Conservation (phyloP, 2,329 filamentous ascomycete genomes). For the Fusarium siculi region DNA sequence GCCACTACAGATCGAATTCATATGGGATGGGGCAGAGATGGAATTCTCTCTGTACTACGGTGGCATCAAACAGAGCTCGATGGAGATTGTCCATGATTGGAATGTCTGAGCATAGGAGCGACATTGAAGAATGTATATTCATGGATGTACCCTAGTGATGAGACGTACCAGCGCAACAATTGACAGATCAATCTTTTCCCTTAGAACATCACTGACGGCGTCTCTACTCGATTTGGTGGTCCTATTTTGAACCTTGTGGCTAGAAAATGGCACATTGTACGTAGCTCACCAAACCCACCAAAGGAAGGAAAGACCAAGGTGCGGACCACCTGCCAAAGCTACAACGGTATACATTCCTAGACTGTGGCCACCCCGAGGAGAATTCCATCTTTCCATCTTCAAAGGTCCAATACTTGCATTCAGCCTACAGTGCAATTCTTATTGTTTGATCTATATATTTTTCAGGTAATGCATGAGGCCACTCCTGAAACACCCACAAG, state of each 20-base stretch:
- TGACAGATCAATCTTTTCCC: neutral
- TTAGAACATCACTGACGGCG: neutral
- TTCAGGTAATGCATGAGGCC: accelerated
- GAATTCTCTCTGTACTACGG: neutral
- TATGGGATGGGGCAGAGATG: neutral
- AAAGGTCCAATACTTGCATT: accelerated
- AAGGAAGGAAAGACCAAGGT: neutral
- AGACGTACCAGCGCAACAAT: neutral
- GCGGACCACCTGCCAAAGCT: neutral
- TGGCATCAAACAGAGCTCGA: accelerated
- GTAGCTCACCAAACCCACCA: neutral
- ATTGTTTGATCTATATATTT: neutral
- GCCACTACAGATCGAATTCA: neutral
- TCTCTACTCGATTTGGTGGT: neutral
- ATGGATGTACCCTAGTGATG: neutral
- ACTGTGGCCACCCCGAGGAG: neutral
- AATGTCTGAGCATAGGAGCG: neutral
- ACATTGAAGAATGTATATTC: neutral
- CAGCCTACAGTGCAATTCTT: accelerated
- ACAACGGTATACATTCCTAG: neutral
- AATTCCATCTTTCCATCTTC: neutral
- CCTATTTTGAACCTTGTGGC: neutral
- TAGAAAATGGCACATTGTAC: neutral
- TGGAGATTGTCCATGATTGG: neutral
- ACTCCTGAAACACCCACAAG: neutral